Percentiles rank a stretch among this genome's conserved stretches.
phyloP scores from a whole-genome alignment of 2,329 filamentous ascomycete species.

The Westerdykella aurantiaca region DNA sequence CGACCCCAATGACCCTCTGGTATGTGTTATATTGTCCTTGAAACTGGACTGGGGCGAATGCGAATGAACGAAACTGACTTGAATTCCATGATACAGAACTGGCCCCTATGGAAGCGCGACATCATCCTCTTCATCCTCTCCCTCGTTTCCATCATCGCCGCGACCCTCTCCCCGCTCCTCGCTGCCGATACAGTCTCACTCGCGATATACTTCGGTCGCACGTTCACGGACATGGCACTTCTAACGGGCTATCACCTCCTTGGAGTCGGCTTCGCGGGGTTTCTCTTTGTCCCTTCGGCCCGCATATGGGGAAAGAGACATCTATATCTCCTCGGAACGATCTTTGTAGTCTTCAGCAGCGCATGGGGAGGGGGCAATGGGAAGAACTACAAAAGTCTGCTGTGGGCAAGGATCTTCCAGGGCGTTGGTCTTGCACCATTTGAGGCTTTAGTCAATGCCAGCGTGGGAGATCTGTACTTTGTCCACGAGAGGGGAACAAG shows the following conservation, averaged over 20 bases:
- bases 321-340: constrained; percentile 70
- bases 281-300: constrained; percentile 81
- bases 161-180: constrained; percentile 77
- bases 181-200: constrained; percentile 82
- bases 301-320: constrained; percentile 92
- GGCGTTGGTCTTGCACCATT: constrained; percentile 83
- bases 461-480: constrained; percentile 83
- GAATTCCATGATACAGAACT: constrained; percentile 51
- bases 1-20: constrained; percentile 82
- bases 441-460: constrained; percentile 82
- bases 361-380: constrained; percentile 70
- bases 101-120: constrained; percentile 83
- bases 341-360: constrained; percentile 67
- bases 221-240: constrained; percentile 71
- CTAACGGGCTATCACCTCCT: constrained; percentile 84
- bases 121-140: constrained; percentile 73
- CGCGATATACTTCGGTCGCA: constrained; percentile 57
- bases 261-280: constrained; percentile 72
- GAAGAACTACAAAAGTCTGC: constrained; percentile 62
- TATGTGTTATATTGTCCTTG: constrained; percentile 31
- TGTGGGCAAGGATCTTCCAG: constrained; percentile 77
- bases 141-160: constrained; percentile 73
- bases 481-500: constrained; percentile 79
- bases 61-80: neutral
- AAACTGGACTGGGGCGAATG: neutral